These are phyloP conservation scores for Phytopythium aichiense DNA, from an alignment of 352 stramenopile species.

Conservation along the genomic window DNA sequence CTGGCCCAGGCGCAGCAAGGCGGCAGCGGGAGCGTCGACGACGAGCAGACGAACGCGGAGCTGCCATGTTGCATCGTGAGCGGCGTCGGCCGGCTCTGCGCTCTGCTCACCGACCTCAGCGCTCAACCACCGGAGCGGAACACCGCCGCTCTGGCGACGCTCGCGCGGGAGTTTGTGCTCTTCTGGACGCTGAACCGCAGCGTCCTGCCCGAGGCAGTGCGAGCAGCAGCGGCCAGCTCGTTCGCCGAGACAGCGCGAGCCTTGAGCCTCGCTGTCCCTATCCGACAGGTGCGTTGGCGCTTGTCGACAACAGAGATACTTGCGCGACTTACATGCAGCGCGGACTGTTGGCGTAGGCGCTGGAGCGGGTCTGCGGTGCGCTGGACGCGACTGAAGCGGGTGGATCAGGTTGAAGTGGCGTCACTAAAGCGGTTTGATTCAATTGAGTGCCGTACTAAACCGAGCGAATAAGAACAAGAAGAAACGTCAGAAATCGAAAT, in stretches of 20 bases:
- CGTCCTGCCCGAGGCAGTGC: background rate
- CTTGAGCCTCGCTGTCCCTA: background rate
- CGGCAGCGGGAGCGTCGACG: background rate
- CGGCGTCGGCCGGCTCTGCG: background rate
- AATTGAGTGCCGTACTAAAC: background rate
- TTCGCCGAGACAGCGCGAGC: background rate
- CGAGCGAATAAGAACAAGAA: background rate
- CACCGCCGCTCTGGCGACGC: background rate
- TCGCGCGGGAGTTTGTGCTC: background rate
- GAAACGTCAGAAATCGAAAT: background rate
- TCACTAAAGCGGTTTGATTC: background rate
- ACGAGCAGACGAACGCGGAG: background rate
- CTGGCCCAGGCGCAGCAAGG: background rate
- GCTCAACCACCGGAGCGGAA: background rate
- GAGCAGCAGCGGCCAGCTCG: background rate
- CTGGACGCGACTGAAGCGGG: background rate
- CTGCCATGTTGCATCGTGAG: background rate
- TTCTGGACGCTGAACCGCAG: constrained; percentile 4
- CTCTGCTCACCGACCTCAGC: background rate
- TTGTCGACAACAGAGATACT: background rate
- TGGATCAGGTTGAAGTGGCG: background rate
- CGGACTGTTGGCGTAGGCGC: background rate
- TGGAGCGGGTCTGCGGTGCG: background rate
- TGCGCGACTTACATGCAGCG: background rate
- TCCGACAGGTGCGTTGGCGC: constrained; percentile 1